Percentiles rank a stretch among this genome's conserved stretches.
phyloP scores from a whole-genome alignment of 305 asterid species.

The Fraxinus albicans region DNA sequence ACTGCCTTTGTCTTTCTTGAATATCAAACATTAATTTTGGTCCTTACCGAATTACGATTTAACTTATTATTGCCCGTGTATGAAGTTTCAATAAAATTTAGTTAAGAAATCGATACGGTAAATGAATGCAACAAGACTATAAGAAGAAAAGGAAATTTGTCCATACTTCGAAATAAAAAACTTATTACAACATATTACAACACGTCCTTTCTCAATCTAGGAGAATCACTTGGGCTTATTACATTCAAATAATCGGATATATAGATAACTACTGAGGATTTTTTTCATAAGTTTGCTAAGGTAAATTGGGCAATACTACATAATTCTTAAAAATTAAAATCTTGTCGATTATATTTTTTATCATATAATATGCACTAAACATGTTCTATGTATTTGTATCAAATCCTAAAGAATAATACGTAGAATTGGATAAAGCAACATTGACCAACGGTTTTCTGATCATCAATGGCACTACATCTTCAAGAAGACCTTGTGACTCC shows the following conservation, averaged over 20 bases:
- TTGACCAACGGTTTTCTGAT: slow-evolving; percentile 52
- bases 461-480: slow-evolving; percentile 74
- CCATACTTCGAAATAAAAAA: not conserved
- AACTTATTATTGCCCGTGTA: not conserved
- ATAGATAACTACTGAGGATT: not conserved
- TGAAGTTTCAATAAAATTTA: not conserved
- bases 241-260: not conserved
- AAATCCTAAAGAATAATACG: slow-evolving; percentile 35
- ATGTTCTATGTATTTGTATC: not conserved
- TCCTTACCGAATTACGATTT: not conserved
- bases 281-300: not conserved
- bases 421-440: slow-evolving; percentile 38
- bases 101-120: not conserved
- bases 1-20: not conserved
- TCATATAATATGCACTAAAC: not conserved
- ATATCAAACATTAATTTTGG: not conserved
- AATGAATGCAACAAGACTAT: not conserved
- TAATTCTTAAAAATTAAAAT: not conserved
- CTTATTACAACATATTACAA: slow-evolving; percentile 19
- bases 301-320: not conserved
- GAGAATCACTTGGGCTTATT: not conserved
- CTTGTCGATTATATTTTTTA: not conserved
- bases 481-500: slow-evolving; percentile 66
- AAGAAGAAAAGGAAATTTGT: not conserved
- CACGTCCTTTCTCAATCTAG: not conserved